Evolutionary conservation across 805 yeast genomes (phyloP).

Genomic region (Candida vaughaniae): DNA sequence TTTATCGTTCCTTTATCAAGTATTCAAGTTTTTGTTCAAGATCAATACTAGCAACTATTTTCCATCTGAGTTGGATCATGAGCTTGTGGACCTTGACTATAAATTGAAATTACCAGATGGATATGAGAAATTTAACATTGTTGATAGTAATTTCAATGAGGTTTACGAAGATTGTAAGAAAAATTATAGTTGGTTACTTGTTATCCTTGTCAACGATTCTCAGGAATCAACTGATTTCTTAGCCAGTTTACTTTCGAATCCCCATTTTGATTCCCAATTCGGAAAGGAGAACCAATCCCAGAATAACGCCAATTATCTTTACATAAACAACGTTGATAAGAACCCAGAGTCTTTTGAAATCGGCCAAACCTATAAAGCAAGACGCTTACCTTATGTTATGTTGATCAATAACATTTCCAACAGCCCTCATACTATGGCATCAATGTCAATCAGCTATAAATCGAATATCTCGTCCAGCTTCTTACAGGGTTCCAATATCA

Average conservation of each 20-base stretch:
- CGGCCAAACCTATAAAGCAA: conserved; percentile 28
- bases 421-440: conserved; percentile 34
- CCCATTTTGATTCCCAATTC: conserved; percentile 20
- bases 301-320: conserved; percentile 25
- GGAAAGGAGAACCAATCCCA: conserved; percentile 26
- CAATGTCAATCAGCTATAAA: conserved; percentile 39
- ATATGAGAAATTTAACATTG: conserved; percentile 12
- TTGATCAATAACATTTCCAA: conserved; percentile 36
- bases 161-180: conserved; percentile 26
- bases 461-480: conserved; percentile 25
- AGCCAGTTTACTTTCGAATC: conserved; percentile 13
- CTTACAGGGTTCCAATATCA: conserved; percentile 7
- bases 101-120: conserved; percentile 4
- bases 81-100: conserved; percentile 21
- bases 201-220: conserved; percentile 29
- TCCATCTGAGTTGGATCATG: conserved; percentile 28
- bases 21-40: conserved; percentile 9
- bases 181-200: conserved; percentile 32
- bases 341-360: conserved; percentile 40
- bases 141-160: conserved; percentile 26
- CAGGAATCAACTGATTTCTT: conserved; percentile 19
- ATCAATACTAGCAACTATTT: conserved; percentile 15
- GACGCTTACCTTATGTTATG: conserved; percentile 37
- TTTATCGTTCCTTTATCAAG: conserved; percentile 4
- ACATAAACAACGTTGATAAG: conserved; percentile 28